Conservation (phyloP, 306 rosid genomes). For the Albizia julibrissin region DNA sequence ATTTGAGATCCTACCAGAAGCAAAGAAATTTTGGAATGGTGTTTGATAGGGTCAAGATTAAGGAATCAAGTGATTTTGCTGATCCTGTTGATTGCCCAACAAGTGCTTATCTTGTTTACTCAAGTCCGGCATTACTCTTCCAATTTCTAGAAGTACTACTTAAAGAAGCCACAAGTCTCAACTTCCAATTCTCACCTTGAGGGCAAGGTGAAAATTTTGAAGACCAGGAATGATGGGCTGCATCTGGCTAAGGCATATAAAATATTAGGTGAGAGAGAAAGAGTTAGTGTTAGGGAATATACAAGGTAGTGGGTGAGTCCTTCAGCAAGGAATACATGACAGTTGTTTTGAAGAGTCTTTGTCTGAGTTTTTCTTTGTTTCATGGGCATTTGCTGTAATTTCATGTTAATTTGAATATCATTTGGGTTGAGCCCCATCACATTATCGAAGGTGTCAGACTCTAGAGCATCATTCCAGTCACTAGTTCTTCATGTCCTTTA, state of each 20-base stretch:
- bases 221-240: neutral
- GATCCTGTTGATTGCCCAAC: neutral
- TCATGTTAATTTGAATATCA: neutral
- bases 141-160: neutral
- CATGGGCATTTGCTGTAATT: neutral
- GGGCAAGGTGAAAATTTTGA: neutral
- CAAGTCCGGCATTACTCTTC: neutral
- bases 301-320: neutral
- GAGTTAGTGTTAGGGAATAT: neutral
- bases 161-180: neutral
- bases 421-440: too few species aligned
- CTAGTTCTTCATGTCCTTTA: too few species aligned
- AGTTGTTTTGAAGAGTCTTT: neutral
- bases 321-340: neutral
- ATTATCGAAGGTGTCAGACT: too few species aligned
- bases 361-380: neutral
- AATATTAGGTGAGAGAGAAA: neutral
- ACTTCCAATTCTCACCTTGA: neutral
- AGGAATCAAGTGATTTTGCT: neutral
- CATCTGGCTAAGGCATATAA: neutral
- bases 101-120: neutral
- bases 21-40: neutral
- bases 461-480: too few species aligned
- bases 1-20: too few species aligned
- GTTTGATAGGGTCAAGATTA: neutral